Conservation (phyloP, 176 grass and related monocot genomes). For the Chloris gayana region DNA sequence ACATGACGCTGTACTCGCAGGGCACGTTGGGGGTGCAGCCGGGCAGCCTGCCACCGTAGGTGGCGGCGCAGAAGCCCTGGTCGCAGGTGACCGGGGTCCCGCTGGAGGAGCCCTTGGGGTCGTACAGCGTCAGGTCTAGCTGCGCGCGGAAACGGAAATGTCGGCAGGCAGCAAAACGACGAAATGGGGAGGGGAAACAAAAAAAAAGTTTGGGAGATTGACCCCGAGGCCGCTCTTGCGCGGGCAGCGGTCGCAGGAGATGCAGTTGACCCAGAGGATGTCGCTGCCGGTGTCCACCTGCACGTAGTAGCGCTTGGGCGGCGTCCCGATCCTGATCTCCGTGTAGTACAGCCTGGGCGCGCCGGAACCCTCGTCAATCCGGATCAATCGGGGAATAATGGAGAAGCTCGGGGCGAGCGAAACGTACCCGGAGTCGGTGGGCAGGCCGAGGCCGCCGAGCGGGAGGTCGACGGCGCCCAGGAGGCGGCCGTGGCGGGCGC, state of each 20-base stretch:
- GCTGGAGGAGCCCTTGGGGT: slow-evolving; percentile 66
- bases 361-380: not conserved
- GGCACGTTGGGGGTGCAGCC: slow-evolving; percentile 54
- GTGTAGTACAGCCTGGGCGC: slow-evolving; percentile 74
- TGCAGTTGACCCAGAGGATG: slow-evolving; percentile 92
- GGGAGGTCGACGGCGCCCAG: slow-evolving; percentile 52
- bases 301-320: slow-evolving; percentile 70
- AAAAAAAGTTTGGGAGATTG: not conserved
- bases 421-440: slow-evolving; percentile 67
- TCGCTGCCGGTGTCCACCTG: slow-evolving; percentile 98
- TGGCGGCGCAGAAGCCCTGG: slow-evolving; percentile 59
- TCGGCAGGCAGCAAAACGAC: not conserved
- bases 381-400: not conserved
- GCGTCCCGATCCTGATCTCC: slow-evolving; percentile 83
- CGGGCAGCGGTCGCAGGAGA: slow-evolving; percentile 71
- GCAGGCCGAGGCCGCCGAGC: slow-evolving; percentile 66
- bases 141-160: slow-evolving; percentile 19
- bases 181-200: no score
- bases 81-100: slow-evolving; percentile 48
- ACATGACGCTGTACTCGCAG: slow-evolving; percentile 77
- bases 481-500: slow-evolving; percentile 54
- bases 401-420: no score
- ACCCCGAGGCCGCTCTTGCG: slow-evolving; percentile 87
- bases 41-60: slow-evolving; percentile 49
- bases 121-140: slow-evolving; percentile 89